Conservation (phyloP, 2,329 filamentous ascomycete genomes). For the Aspergillus versicolor region DNA sequence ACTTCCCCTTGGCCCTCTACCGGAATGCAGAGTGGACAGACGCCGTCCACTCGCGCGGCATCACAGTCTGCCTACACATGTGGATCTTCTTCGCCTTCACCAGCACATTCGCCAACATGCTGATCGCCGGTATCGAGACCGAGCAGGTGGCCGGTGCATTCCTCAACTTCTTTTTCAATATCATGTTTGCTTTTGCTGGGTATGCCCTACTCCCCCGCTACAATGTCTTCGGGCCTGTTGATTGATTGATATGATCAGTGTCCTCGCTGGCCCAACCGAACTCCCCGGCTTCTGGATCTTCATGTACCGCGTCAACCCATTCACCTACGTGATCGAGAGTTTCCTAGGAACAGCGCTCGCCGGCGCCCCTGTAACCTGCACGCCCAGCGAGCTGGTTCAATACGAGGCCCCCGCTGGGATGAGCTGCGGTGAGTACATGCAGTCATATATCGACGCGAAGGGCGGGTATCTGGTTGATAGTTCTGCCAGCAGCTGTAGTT, state of each 20-base stretch:
- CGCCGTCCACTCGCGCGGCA: constrained; percentile 54
- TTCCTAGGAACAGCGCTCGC: constrained; percentile 42
- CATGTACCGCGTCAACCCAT: constrained; percentile 69
- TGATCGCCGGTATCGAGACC: constrained; percentile 67
- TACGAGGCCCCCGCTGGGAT: constrained; percentile 48
- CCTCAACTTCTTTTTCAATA: constrained; percentile 59
- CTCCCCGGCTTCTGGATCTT: constrained; percentile 76
- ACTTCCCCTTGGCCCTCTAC: constrained; percentile 61
- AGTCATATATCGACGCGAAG: no score
- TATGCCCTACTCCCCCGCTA: constrained; percentile 12
- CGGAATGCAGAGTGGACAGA: constrained; percentile 41
- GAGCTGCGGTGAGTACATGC: no score
- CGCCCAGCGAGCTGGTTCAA: constrained; percentile 29
- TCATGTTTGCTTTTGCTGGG: constrained; percentile 60
- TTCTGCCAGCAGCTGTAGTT: constrained; percentile 41
- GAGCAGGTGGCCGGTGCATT: constrained; percentile 67
- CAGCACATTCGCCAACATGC: constrained; percentile 71
- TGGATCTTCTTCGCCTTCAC: constrained; percentile 70
- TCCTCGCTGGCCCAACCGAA: constrained; percentile 52
- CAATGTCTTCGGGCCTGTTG: no score
- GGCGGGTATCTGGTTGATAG: no score
- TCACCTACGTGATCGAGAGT: constrained; percentile 60
- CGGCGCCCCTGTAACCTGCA: constrained; percentile 30
- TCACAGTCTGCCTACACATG: constrained; percentile 63
- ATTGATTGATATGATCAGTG: constrained; percentile 23